These are phyloP conservation scores for Malbranchea zuffiana DNA, from an alignment of 2,329 filamentous ascomycete species.

Conservation along the genomic window DNA sequence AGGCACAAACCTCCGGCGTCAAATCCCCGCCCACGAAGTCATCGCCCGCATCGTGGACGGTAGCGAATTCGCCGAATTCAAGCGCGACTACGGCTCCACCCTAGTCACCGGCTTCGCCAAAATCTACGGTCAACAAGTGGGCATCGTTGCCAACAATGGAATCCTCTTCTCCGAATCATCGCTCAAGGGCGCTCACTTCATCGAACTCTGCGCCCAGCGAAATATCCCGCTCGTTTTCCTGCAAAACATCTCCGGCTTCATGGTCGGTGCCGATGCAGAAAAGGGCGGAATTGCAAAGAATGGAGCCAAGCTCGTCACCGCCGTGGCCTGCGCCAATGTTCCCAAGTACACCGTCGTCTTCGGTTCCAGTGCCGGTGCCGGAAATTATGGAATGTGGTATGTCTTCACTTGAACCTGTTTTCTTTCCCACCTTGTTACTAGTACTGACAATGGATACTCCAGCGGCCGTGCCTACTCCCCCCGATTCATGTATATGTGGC, in stretches of 20 bases:
- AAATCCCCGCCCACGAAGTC: constrained; percentile 76
- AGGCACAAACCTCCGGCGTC: constrained; percentile 76
- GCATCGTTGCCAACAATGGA: constrained; percentile 91
- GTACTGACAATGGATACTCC: too few species aligned
- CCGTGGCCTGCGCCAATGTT: constrained; percentile 84
- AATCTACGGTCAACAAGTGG: constrained; percentile 83
- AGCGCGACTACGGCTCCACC: constrained; percentile 77
- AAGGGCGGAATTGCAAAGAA: constrained; percentile 95
- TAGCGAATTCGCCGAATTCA: constrained; percentile 86
- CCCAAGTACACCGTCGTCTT: constrained; percentile 96
- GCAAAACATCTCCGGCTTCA: constrained; percentile 96
- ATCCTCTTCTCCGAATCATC: constrained; percentile 84
- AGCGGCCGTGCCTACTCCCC: constrained; percentile 85
- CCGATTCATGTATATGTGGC: constrained; percentile 91
- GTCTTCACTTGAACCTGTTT: constrained; percentile 20
- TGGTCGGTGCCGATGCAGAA: constrained; percentile 90
- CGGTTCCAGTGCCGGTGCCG: constrained; percentile 84
- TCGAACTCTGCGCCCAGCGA: constrained; percentile 84
- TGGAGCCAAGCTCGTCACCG: constrained; percentile 90
- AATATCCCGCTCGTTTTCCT: constrained; percentile 84
- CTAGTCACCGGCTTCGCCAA: constrained; percentile 83
- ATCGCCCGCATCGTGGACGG: constrained; percentile 90
- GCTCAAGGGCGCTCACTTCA: constrained; percentile 92
- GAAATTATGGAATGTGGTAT: constrained; percentile 94
- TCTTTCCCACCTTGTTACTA: not conserved